These are phyloP conservation scores for Colletotrichum karsti DNA, from an alignment of 2,329 filamentous ascomycete genomes.

Conservation along the genomic window DNA sequence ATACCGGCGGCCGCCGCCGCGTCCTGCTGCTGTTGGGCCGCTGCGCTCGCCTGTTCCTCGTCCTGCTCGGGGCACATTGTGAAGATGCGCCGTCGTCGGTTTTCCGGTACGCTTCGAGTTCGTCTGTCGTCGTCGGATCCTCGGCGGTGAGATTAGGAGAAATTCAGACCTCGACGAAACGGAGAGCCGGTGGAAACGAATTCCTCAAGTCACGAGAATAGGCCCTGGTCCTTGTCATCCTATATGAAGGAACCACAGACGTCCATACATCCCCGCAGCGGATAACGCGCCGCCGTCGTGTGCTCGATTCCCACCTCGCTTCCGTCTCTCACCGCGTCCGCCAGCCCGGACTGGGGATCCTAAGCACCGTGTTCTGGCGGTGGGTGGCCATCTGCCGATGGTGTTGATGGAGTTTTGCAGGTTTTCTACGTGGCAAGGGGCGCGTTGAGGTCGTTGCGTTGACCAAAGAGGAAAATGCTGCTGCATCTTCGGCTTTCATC, in stretches of 20 bases:
- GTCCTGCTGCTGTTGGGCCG: neutral
- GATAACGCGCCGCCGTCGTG: conserved; percentile 7
- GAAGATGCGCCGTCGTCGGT: neutral
- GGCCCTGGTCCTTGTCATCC: conserved; percentile 12
- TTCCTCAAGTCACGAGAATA: conserved; percentile 12
- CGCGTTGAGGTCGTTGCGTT: too few species aligned
- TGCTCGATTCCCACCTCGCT: neutral
- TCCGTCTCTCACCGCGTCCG: conserved; percentile 15
- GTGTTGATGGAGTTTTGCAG: conserved; percentile 1
- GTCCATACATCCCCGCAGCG: conserved; percentile 4
- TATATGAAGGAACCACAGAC: neutral
- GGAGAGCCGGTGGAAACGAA: neutral
- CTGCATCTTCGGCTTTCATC: neutral
- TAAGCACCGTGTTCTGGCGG: neutral
- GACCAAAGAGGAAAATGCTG: neutral
- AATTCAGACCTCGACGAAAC: neutral
- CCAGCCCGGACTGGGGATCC: neutral
- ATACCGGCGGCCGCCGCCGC: conserved; percentile 1
- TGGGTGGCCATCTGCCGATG: neutral
- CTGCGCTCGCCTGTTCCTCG: neutral
- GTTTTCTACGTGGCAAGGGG: neutral
- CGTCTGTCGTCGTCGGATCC: neutral
- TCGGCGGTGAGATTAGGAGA: neutral
- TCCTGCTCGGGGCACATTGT: conserved; percentile 10
- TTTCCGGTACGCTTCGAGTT: neutral